Percentiles rank a stretch among this genome's conserved stretches.
Evolutionary conservation across 2,329 filamentous ascomycete species (phyloP).

Genomic region (Sporothrix pallida): DNA sequence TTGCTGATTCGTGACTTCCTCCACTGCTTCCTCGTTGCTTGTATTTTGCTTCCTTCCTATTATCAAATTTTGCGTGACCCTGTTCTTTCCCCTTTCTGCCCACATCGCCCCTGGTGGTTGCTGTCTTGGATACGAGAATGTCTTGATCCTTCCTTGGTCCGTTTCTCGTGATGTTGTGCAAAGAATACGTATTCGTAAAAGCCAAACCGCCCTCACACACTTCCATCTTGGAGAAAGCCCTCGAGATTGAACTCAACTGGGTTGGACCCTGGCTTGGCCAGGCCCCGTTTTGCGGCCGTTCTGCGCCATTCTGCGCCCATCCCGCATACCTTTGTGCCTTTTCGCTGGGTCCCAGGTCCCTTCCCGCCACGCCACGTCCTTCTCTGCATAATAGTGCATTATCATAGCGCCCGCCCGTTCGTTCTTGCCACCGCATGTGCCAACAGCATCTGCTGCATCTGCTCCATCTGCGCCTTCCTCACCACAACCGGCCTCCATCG

Average conservation of each 20-base stretch:
- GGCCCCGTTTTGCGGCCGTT: constrained; percentile 9
- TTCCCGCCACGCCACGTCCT: constrained; percentile 24
- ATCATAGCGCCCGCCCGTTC: constrained; percentile 17
- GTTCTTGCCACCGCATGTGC: constrained; percentile 15
- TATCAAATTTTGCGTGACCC: too few relatives aligned
- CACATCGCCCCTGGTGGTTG: not conserved
- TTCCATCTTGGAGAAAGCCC: not conserved
- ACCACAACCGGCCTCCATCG: not conserved
- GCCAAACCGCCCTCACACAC: not conserved
- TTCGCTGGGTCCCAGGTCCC: constrained; percentile 10
- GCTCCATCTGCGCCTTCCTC: not conserved
- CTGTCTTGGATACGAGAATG: constrained; percentile 18
- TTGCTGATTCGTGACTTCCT: not conserved
- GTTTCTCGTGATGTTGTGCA: constrained; percentile 21
- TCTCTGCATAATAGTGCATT: constrained; percentile 18
- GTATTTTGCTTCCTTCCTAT: too few relatives aligned
- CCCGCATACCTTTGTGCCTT: not conserved
- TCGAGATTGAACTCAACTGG: not conserved
- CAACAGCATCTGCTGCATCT: not conserved
- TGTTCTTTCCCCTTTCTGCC: not conserved
- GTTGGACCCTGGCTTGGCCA: not conserved
- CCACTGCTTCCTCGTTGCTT: not conserved
- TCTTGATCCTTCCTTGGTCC: constrained; percentile 3
- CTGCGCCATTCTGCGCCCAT: not conserved
- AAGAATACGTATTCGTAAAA: constrained; percentile 1